Evolutionary conservation across 108 stramenopile genomes (phyloP).

Genomic region (Cyclotella kingstonii): DNA sequence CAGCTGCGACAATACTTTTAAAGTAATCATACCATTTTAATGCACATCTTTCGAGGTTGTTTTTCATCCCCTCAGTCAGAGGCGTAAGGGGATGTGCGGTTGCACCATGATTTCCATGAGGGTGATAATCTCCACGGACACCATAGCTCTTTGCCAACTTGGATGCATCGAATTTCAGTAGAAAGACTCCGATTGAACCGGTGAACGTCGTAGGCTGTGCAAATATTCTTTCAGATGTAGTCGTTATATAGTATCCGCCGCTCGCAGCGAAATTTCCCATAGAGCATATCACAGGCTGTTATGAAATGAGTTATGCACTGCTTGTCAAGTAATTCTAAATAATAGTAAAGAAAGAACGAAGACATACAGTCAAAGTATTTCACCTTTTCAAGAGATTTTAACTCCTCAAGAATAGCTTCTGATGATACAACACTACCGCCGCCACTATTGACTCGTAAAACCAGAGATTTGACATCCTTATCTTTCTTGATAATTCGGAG

Average conservation of each 20-base stretch:
- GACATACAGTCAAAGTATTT: not conserved
- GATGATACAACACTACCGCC: slow-evolving; percentile 72
- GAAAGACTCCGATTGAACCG: slow-evolving; percentile 80
- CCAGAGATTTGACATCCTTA: slow-evolving; percentile 56
- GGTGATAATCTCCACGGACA: slow-evolving; percentile 52
- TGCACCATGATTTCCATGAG: slow-evolving; percentile 53
- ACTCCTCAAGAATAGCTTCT: slow-evolving; percentile 66
- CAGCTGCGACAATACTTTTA: slow-evolving; percentile 59
- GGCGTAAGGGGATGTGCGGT: slow-evolving; percentile 54
- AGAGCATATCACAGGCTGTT: slow-evolving; percentile 57
- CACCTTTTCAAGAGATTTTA: slow-evolving; percentile 51
- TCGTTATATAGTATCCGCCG: slow-evolving; percentile 79
- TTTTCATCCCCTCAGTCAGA: slow-evolving; percentile 55
- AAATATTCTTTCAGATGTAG: slow-evolving; percentile 63
- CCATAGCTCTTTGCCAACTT: slow-evolving; percentile 64
- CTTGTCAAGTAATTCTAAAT: not conserved
- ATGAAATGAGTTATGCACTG: not conserved
- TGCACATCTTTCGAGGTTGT: slow-evolving; percentile 43
- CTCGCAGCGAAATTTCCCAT: slow-evolving; percentile 77
- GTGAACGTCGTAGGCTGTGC: slow-evolving; percentile 67
- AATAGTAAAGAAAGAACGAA: not conserved
- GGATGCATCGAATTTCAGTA: slow-evolving; percentile 63
- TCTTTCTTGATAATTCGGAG: slow-evolving; percentile 58
- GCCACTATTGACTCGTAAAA: slow-evolving; percentile 68
- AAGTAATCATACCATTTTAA: slow-evolving; percentile 67